These are phyloP conservation scores for Curvularia spicifera DNA, from an alignment of 2,329 filamentous ascomycete species.

Conservation along the genomic window DNA sequence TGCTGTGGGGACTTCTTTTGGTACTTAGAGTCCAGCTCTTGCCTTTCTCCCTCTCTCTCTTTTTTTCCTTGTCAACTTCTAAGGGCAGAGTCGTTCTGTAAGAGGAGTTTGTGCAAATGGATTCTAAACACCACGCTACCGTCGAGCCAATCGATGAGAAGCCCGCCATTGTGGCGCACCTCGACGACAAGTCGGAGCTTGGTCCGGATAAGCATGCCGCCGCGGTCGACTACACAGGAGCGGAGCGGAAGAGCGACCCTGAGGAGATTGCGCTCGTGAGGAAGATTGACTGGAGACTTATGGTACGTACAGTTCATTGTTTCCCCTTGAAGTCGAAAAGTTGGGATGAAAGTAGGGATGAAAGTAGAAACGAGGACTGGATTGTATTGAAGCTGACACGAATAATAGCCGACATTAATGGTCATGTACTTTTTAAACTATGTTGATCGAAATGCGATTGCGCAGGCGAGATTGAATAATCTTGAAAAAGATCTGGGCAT, in stretches of 20 bases:
- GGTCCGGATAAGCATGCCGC: constrained; percentile 24
- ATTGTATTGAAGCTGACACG: background rate
- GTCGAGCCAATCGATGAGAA: constrained; percentile 27
- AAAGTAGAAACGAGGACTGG: background rate
- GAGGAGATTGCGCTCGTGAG: constrained; percentile 42
- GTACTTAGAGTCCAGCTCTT: no score
- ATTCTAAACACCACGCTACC: constrained; percentile 12
- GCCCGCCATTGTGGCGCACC: constrained; percentile 11
- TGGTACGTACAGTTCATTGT: constrained; percentile 21
- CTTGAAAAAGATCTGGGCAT: constrained; percentile 60
- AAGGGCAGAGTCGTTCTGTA: background rate
- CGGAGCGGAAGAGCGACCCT: constrained; percentile 41
- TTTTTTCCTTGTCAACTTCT: background rate
- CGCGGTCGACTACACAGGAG: constrained; percentile 38
- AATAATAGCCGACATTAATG: constrained; percentile 48
- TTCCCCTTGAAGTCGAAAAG: background rate
- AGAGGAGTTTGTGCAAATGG: constrained; percentile 2
- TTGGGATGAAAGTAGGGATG: background rate
- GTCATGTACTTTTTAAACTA: constrained; percentile 54
- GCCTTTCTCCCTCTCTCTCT: background rate
- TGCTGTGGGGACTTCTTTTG: no score
- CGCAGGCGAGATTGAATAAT: constrained; percentile 67
- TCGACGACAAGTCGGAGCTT: constrained; percentile 31
- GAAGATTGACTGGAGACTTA: constrained; percentile 43
- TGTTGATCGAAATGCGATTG: constrained; percentile 68